These are phyloP conservation scores for Thymus mandschuricus DNA, from an alignment of 257 asterid genomes.

Conservation along the genomic window DNA sequence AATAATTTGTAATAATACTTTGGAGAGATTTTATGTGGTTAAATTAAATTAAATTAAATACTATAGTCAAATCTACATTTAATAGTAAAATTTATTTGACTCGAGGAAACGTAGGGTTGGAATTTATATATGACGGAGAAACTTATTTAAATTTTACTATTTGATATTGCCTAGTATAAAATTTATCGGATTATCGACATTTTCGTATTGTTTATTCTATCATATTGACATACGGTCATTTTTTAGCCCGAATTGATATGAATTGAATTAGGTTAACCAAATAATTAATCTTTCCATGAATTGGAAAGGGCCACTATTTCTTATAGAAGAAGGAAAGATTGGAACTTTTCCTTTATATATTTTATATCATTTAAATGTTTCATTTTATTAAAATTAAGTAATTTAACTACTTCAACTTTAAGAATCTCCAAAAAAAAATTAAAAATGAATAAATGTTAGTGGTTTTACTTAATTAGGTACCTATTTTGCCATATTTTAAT, in stretches of 20 bases:
- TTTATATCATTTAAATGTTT: neutral
- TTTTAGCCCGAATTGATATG: too few relatives aligned
- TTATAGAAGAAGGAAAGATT: neutral
- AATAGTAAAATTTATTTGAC: constrained; percentile 1
- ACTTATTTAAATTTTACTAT: neutral
- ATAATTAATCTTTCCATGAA: neutral
- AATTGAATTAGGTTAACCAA: neutral
- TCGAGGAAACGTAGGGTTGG: too few relatives aligned
- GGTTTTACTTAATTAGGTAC: neutral
- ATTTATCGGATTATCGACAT: too few relatives aligned
- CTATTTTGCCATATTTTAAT: too few relatives aligned
- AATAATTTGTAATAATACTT: neutral
- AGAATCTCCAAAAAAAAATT: neutral
- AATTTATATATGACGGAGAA: too few relatives aligned
- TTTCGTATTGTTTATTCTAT: too few relatives aligned
- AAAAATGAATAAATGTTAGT: neutral
- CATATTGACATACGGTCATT: too few relatives aligned
- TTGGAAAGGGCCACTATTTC: neutral
- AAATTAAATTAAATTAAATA: constrained; percentile 18
- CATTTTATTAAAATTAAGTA: neutral
- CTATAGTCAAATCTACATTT: neutral
- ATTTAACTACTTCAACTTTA: neutral
- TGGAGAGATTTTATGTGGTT: neutral
- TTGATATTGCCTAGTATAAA: too few relatives aligned
- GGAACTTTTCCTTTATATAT: neutral